Evolutionary conservation across 805 yeast genomes (phyloP).

Genomic region (Lachancea lanzarotensis): DNA sequence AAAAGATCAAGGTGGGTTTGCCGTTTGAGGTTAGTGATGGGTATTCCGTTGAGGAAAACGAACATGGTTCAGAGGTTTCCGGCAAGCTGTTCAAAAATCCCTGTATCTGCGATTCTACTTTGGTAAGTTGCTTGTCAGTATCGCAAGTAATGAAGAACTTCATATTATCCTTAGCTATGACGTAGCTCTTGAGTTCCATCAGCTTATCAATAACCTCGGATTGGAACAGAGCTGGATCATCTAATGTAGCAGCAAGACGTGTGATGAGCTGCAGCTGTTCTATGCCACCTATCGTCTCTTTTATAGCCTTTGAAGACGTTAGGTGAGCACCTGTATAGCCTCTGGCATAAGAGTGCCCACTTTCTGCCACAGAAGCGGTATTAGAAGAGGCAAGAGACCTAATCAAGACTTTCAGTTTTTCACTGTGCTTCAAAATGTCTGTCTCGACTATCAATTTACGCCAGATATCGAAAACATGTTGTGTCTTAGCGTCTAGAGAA

Average conservation of each 20-base stretch:
- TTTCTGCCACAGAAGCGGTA: slow-evolving; percentile 70
- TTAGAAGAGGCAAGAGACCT: slow-evolving; percentile 72
- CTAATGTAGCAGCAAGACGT: slow-evolving; percentile 46
- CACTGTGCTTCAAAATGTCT: slow-evolving; percentile 51
- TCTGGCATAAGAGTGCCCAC: slow-evolving; percentile 82
- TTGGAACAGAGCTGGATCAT: slow-evolving; percentile 44
- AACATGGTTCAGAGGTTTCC: not conserved
- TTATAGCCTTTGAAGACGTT: slow-evolving; percentile 51
- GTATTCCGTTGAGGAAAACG: slow-evolving; percentile 7
- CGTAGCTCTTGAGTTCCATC: slow-evolving; percentile 40
- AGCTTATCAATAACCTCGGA: slow-evolving; percentile 61
- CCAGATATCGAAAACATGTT: slow-evolving; percentile 59
- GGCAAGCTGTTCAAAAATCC: slow-evolving; percentile 29
- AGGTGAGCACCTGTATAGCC: slow-evolving; percentile 58
- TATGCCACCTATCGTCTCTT: slow-evolving; percentile 66
- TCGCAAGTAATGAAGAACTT: slow-evolving; percentile 57
- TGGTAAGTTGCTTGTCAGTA: slow-evolving; percentile 29
- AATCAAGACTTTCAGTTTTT: slow-evolving; percentile 66
- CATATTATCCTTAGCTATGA: slow-evolving; percentile 40
- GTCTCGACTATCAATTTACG: slow-evolving; percentile 62
- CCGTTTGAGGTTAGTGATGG: slow-evolving; percentile 2
- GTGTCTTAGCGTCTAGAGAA: slow-evolving; percentile 58
- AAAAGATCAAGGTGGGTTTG: slow-evolving; percentile 45
- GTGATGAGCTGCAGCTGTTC: slow-evolving; percentile 67
- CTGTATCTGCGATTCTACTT: slow-evolving; percentile 22